Evolutionary conservation across 1,284 basidiomycete species (phyloP).

Genomic region (Ustilago bromivora): DNA sequence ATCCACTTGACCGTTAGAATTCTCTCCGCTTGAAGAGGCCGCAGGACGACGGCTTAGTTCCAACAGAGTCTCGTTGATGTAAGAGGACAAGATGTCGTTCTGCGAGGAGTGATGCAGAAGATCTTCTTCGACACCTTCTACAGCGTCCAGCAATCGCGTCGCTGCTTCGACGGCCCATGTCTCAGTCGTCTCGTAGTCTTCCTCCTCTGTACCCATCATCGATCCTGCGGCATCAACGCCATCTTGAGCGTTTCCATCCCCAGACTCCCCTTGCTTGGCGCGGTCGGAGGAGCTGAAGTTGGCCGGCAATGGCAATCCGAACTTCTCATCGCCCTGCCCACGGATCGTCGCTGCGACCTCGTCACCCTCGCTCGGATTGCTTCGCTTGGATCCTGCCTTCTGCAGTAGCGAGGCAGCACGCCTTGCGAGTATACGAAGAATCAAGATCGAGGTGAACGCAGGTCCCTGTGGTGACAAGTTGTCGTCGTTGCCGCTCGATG

Average conservation of each 20-base stretch:
- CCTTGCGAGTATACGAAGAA: slow-evolving; percentile 62
- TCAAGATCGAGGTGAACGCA: slow-evolving; percentile 58
- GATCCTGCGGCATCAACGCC: neutral
- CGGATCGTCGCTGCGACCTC: slow-evolving; percentile 36
- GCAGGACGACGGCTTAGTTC: slow-evolving; percentile 49
- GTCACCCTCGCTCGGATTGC: slow-evolving; percentile 13
- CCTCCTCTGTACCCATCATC: slow-evolving; percentile 13
- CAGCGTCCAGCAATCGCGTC: slow-evolving; percentile 54
- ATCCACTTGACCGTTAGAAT: slow-evolving; percentile 12
- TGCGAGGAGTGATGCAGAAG: slow-evolving; percentile 55
- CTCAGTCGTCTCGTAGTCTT: slow-evolving; percentile 35
- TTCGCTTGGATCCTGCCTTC: slow-evolving; percentile 47
- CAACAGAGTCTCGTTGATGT: slow-evolving; percentile 62
- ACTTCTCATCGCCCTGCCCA: slow-evolving; percentile 56
- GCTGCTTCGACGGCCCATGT: slow-evolving; percentile 57
- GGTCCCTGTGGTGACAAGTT: slow-evolving; percentile 58
- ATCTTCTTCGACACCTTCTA: slow-evolving; percentile 55
- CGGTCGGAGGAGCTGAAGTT: slow-evolving; percentile 45
- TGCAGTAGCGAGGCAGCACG: slow-evolving; percentile 51
- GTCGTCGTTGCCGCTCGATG: slow-evolving; percentile 53
- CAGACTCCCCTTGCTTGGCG: slow-evolving; percentile 2
- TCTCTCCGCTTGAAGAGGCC: neutral
- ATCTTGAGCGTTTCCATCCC: slow-evolving; percentile 6
- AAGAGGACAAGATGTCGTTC: slow-evolving; percentile 64
- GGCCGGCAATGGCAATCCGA: slow-evolving; percentile 60